Conservation (phyloP, 768 basidiomycete genomes). For the Suillus tomentosus region DNA sequence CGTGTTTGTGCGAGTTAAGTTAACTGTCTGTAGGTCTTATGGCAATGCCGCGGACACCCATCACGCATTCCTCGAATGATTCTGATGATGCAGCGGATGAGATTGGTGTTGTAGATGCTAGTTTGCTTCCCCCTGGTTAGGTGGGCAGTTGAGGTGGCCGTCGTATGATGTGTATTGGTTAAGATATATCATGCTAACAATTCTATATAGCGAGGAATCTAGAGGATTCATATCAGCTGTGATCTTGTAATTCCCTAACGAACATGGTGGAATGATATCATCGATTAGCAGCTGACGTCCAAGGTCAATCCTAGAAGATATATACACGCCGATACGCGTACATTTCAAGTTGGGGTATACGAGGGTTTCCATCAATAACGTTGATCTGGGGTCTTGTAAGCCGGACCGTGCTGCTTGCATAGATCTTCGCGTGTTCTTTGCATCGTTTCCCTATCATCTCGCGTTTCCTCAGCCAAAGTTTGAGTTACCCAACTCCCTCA, state of each 20-base stretch:
- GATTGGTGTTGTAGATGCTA: constrained; percentile 76
- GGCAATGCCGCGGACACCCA: constrained; percentile 98
- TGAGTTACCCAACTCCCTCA: too few species aligned
- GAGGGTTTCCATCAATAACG: too few species aligned
- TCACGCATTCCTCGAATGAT: constrained; percentile 58
- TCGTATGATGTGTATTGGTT: constrained; percentile 1
- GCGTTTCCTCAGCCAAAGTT: too few species aligned
- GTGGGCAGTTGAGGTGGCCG: neutral
- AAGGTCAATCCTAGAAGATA: neutral
- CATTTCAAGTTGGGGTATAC: neutral
- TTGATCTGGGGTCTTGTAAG: too few species aligned
- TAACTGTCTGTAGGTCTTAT: constrained; percentile 66
- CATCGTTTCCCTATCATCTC: too few species aligned
- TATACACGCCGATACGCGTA: neutral
- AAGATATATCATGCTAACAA: neutral
- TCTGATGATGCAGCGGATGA: constrained; percentile 57
- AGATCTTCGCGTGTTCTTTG: too few species aligned
- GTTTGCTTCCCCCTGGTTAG: constrained; percentile 92
- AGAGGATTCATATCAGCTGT: neutral
- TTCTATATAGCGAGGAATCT: neutral
- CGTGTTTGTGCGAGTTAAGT: constrained; percentile 8
- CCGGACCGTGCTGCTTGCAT: too few species aligned
- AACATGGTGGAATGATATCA: neutral
- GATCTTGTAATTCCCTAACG: neutral
- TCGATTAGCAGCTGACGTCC: neutral